Conservation (phyloP, 306 rosid species). For the Medicago ruthenica region DNA sequence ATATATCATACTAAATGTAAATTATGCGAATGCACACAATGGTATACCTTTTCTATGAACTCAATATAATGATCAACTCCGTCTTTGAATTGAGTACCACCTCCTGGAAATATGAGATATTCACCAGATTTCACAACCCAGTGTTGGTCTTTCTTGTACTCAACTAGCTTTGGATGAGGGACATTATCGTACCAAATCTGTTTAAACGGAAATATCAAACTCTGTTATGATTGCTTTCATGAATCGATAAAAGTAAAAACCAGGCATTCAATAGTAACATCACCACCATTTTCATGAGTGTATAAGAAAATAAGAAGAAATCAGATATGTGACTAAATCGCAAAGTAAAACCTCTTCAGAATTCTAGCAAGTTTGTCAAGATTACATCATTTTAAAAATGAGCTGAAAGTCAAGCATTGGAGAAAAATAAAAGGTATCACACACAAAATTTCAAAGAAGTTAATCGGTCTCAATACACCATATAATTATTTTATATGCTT, state of each 20-base stretch:
- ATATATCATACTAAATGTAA: not conserved
- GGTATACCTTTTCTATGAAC: conserved; percentile 69
- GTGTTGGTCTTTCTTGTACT: conserved; percentile 92
- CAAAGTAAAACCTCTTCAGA: conserved; percentile 29
- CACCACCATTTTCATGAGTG: too few species aligned
- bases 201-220: conserved; percentile 33
- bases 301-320: too few species aligned
- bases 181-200: conserved; percentile 93
- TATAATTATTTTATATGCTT: too few species aligned
- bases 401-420: too few species aligned
- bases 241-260: conserved; percentile 4
- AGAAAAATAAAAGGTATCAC: too few species aligned
- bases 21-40: conserved; percentile 2
- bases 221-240: not conserved
- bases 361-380: not conserved
- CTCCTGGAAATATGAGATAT: conserved; percentile 86
- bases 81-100: conserved; percentile 97
- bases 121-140: conserved; percentile 86
- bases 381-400: too few species aligned
- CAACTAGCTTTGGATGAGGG: conserved; percentile 92
- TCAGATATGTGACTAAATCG: conserved; percentile 12
- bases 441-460: too few species aligned
- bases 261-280: not conserved
- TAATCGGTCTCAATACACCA: too few species aligned
- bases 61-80: conserved; percentile 74